Evolutionary conservation across 371 early-diverging fungal species (phyloP).

Genomic region (Rhizopus stolonifer): DNA sequence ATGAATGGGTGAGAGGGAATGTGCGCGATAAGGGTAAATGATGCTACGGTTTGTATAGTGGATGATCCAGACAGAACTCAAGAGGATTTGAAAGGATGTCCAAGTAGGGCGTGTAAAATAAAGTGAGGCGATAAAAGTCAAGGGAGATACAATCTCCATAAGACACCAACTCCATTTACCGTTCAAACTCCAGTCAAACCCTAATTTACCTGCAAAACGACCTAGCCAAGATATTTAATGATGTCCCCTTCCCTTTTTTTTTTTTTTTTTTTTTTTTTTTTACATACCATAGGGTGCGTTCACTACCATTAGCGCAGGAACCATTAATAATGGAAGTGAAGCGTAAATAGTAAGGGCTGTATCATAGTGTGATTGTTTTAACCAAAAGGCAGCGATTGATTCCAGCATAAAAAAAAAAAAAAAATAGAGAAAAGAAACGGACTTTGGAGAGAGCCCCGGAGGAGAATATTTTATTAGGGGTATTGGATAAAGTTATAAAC

Average conservation of each 20-base stretch:
- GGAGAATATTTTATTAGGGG: no score
- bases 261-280: background rate
- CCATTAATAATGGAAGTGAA: constrained; percentile 17
- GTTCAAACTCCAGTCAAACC: constrained; percentile 19
- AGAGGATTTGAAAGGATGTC: constrained; percentile 26
- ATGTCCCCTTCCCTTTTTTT: background rate
- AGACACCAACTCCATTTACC: constrained; percentile 43
- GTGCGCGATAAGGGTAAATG: constrained; percentile 53
- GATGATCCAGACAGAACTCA: constrained; percentile 43
- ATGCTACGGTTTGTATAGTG: constrained; percentile 64
- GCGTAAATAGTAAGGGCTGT: constrained; percentile 20
- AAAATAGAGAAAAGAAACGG: no score
- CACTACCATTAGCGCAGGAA: constrained; percentile 10
- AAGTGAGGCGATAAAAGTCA: constrained; percentile 24
- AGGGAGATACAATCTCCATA: constrained; percentile 44
- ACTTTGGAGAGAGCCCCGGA: no score
- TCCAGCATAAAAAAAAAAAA: constrained; percentile 6
- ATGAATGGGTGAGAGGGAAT: constrained; percentile 52
- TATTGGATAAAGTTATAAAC: no score
- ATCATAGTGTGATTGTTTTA: constrained; percentile 16
- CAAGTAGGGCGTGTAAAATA: constrained; percentile 17
- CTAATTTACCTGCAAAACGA: constrained; percentile 29
- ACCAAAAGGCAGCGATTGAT: constrained; percentile 9
- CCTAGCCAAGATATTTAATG: constrained; percentile 13
- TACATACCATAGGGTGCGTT: constrained; percentile 33